Evolutionary conservation across 139 green algal species (phyloP).

Genomic region (Axilococcus clingmanii): DNA sequence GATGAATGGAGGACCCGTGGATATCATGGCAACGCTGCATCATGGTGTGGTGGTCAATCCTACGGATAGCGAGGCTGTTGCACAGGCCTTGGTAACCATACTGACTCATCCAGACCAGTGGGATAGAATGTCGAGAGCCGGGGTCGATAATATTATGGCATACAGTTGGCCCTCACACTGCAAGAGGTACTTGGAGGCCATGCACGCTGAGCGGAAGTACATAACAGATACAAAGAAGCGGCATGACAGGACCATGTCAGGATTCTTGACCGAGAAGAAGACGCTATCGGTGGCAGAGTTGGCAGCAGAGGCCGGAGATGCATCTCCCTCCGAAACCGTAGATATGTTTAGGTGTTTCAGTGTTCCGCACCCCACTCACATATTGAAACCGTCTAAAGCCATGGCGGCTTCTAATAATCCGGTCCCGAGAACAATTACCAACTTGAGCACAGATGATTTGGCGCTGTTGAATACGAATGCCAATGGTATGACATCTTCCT

Average conservation of each 20-base stretch:
- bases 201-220: constrained; percentile 45
- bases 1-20: constrained; percentile 77
- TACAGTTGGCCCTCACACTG: constrained; percentile 86
- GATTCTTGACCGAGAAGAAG: constrained; percentile 6
- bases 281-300: constrained; percentile 6
- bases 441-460: constrained; percentile 27
- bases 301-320: constrained; percentile 1
- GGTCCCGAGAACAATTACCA: neutral
- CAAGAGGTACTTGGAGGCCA: constrained; percentile 52
- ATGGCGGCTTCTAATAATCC: neutral
- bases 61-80: constrained; percentile 57
- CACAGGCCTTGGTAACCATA: constrained; percentile 64
- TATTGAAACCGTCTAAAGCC: neutral
- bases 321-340: neutral
- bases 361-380: constrained; percentile 6
- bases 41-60: constrained; percentile 88
- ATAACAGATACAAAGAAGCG: constrained; percentile 8
- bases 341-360: constrained; percentile 17
- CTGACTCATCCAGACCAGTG: constrained; percentile 55
- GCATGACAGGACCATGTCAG: constrained; percentile 22
- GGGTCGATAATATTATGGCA: constrained; percentile 74
- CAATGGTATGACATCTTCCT: constrained; percentile 7
- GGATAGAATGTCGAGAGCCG: constrained; percentile 49
- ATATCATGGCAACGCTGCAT: constrained; percentile 67
- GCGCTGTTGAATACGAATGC: constrained; percentile 12